A percentile compares a stretch with the other conserved stretches of the same genome.
Conservation (phyloP, 2,329 filamentous ascomycete genomes). For the Cladophialophora exuberans region DNA sequence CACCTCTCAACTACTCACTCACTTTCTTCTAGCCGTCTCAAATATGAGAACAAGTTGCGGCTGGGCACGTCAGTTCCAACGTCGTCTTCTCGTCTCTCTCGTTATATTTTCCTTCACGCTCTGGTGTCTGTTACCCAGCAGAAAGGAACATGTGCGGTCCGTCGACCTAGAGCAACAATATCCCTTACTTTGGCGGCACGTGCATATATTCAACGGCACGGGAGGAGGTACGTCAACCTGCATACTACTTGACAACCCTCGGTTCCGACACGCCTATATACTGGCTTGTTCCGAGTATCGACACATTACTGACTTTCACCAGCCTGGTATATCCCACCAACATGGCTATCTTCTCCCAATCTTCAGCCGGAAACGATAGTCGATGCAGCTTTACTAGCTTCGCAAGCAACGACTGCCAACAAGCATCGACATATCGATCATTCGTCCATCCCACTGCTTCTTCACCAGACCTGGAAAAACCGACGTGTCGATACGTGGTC, state of each 20-base stretch:
- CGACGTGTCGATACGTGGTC: slow-evolving; percentile 37
- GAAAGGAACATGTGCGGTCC: slow-evolving; percentile 6
- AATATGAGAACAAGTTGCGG: slow-evolving; percentile 17
- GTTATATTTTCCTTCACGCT: slow-evolving; percentile 7
- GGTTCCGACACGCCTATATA: background rate
- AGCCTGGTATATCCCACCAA: slow-evolving; percentile 28
- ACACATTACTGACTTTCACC: background rate
- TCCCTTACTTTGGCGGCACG: slow-evolving; percentile 22
- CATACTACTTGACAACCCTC: background rate
- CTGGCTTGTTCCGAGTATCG: background rate
- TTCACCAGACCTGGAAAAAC: slow-evolving; percentile 41
- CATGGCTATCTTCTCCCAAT: slow-evolving; percentile 15
- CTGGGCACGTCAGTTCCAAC: slow-evolving; percentile 13
- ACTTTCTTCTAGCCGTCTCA: background rate
- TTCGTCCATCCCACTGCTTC: slow-evolving; percentile 37
- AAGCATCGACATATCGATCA: slow-evolving; percentile 28
- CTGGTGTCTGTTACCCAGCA: slow-evolving; percentile 14
- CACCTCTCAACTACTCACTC: background rate
- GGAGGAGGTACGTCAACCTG: slow-evolving; percentile 17
- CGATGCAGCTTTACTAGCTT: slow-evolving; percentile 36
- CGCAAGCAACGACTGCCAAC: slow-evolving; percentile 22
- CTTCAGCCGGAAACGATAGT: slow-evolving; percentile 33
- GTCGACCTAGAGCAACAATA: slow-evolving; percentile 14
- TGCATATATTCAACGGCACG: slow-evolving; percentile 24
- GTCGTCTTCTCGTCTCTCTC: slow-evolving; percentile 13